Percentiles rank a stretch among this genome's conserved stretches.
Evolutionary conservation across 306 rosid genomes (phyloP).

Genomic region (Begonia loranthoides): DNA sequence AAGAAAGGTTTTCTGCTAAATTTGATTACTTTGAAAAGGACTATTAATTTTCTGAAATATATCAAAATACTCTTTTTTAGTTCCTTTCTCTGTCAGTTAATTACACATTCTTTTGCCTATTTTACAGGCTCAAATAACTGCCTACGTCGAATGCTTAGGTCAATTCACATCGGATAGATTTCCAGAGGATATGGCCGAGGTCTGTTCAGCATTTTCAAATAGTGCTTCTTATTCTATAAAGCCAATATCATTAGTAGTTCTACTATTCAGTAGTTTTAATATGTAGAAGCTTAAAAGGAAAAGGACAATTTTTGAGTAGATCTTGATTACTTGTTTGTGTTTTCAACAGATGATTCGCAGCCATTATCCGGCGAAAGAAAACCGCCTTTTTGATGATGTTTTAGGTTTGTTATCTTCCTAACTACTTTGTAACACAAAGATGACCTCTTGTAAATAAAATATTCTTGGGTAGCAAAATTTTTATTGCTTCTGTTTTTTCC

Average conservation of each 20-base stretch:
- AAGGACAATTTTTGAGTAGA: neutral
- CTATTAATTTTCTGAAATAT: too few relatives aligned
- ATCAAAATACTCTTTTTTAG: too few relatives aligned
- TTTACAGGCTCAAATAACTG: conserved; percentile 72
- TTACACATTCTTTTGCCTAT: neutral
- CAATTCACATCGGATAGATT: conserved; percentile 92
- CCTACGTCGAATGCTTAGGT: conserved; percentile 84
- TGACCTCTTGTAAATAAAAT: conserved; percentile 23
- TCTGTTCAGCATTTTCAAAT: conserved; percentile 12
- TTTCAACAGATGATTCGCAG: conserved; percentile 65
- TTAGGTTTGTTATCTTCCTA: conserved; percentile 29
- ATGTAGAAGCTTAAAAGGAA: neutral
- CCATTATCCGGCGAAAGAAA: conserved; percentile 65
- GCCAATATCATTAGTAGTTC: too few relatives aligned
- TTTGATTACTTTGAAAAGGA: too few relatives aligned
- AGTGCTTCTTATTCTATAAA: neutral
- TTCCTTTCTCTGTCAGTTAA: neutral
- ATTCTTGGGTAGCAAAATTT: neutral
- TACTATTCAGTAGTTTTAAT: neutral
- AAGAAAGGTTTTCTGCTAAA: too few relatives aligned
- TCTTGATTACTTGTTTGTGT: conserved; percentile 18
- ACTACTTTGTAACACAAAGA: neutral
- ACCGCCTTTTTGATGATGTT: conserved; percentile 89
- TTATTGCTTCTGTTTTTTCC: conserved; percentile 12
- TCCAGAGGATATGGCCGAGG: conserved; percentile 87